A percentile compares a stretch with the other conserved stretches of the same genome.
Conservation (phyloP, 371 early-diverging fungal species). For the Mortierella polycephala region DNA sequence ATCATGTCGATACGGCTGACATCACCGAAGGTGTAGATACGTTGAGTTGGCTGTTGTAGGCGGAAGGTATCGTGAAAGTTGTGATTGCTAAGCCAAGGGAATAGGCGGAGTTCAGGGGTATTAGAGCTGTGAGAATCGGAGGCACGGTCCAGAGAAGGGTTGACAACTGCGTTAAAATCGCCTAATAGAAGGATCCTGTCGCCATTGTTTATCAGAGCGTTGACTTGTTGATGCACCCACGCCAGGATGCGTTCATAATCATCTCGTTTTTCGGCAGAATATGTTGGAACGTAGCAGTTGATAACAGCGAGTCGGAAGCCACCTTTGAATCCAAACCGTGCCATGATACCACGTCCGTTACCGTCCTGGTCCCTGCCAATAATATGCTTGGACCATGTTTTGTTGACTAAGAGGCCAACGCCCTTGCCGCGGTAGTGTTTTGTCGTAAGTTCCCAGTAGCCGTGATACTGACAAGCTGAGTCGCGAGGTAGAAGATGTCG, state of each 20-base stretch:
- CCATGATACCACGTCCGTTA: slow-evolving; percentile 10
- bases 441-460: neutral
- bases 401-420: slow-evolving; percentile 10
- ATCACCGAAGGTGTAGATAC: neutral
- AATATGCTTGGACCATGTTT: slow-evolving; percentile 4
- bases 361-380: neutral
- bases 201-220: neutral
- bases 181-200: slow-evolving; percentile 5
- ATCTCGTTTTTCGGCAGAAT: neutral
- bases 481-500: neutral
- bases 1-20: slow-evolving; percentile 5
- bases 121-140: neutral
- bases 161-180: slow-evolving; percentile 24
- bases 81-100: neutral
- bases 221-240: slow-evolving; percentile 10
- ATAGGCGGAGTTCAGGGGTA: neutral
- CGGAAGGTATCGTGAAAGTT: neutral
- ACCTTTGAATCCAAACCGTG: slow-evolving; percentile 7
- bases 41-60: neutral
- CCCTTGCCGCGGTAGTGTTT: slow-evolving; percentile 9
- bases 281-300: slow-evolving; percentile 20
- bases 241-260: neutral
- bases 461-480: neutral
- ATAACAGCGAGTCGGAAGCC: slow-evolving; percentile 10
- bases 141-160: too few species aligned